Evolutionary conservation across 495 filamentous ascomycete genomes (phyloP).

Genomic region (Aspergillus ellipticus): DNA sequence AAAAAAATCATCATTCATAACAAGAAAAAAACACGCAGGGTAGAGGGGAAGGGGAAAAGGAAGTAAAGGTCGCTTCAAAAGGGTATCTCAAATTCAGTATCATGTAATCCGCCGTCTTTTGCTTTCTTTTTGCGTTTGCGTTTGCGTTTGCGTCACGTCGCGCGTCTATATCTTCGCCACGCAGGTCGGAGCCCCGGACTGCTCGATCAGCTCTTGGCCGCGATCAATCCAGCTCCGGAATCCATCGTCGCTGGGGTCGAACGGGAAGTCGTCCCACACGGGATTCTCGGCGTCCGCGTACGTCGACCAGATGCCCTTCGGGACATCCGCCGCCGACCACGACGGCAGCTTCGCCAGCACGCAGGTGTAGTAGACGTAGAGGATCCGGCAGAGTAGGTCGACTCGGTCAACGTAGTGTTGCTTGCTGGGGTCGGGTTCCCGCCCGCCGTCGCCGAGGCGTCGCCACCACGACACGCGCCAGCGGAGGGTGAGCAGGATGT

Average conservation of each 20-base stretch:
- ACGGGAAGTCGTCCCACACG: slow-evolving; percentile 45
- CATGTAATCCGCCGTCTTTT: slow-evolving; percentile 18
- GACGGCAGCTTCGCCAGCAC: slow-evolving; percentile 46
- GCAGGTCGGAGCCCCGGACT: slow-evolving; percentile 38
- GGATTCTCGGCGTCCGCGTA: slow-evolving; percentile 44
- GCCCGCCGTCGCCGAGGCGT: slow-evolving; percentile 42
- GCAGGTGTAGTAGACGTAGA: slow-evolving; percentile 50
- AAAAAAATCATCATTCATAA: slow-evolving; percentile 13
- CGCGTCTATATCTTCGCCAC: slow-evolving; percentile 26
- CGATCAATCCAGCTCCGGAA: slow-evolving; percentile 42
- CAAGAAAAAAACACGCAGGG: slow-evolving; percentile 5
- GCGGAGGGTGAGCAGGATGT: slow-evolving; percentile 45
- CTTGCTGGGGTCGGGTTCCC: slow-evolving; percentile 38
- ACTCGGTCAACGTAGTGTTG: slow-evolving; percentile 47
- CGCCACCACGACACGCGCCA: slow-evolving; percentile 52
- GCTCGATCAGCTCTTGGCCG: slow-evolving; percentile 41
- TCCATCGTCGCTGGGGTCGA: slow-evolving; percentile 39
- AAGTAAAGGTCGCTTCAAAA: slow-evolving; percentile 23
- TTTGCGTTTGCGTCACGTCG: too few relatives aligned
- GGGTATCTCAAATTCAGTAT: slow-evolving; percentile 34
- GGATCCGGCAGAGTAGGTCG: slow-evolving; percentile 44
- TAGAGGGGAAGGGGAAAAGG: slow-evolving; percentile 9
- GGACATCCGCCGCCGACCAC: slow-evolving; percentile 36
- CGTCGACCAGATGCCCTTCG: slow-evolving; percentile 42
- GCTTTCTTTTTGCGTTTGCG: neutral